Evolutionary conservation across 2,329 filamentous ascomycete species (phyloP), one percentile per base, ranked within the genome.

Genomic region (Cladophialophora exuberans): DNA sequence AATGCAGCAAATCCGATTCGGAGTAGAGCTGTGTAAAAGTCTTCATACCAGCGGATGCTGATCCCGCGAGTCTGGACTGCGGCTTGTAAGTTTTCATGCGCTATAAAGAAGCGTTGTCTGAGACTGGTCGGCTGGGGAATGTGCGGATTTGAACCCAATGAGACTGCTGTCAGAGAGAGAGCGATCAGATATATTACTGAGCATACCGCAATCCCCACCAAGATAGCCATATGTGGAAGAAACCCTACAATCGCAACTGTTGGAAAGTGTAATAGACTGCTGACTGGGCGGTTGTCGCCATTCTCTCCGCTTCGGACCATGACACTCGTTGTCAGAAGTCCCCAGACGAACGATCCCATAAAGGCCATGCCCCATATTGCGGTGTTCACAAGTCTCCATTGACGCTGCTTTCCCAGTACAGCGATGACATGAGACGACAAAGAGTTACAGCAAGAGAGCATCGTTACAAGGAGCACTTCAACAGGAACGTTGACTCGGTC

Each of bases 231-330:
- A 70, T 97, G 93, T 1, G 94, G 94, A 30, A 97, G 88, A 69
- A 97, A 97, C 1, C 93, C 90, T 25, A 97, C 88, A 55, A 97
- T 91, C 66, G 90, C 97, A 35, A 97, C 91, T 0, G 92, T 97
- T 3, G 94, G 94, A 62, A 96, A 97, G 57, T 90, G 83, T 36
- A 97, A 78, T 9, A 96, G 78, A 3, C 89, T 87, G 49, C 62
- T 72, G 61, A 73, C 73, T 50, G 52, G 66, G 31, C 64, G 65
- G 13, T 52, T 38, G 35, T 64, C 60, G 15, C 45, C 57, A 28
- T 64, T 49, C 2, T 60, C 59, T 6, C 55, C 60, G 36, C 53
- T 59, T 18, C 63, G 56, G 6, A 62, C 60, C 62, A 65, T 61
- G 23, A 71, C 72, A n/a, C 76, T 70, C 10, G 74, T 73, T 15